These are phyloP conservation scores for Talaromyces sp. DNA, from an alignment of 2,329 filamentous ascomycete species.

Conservation along the genomic window DNA sequence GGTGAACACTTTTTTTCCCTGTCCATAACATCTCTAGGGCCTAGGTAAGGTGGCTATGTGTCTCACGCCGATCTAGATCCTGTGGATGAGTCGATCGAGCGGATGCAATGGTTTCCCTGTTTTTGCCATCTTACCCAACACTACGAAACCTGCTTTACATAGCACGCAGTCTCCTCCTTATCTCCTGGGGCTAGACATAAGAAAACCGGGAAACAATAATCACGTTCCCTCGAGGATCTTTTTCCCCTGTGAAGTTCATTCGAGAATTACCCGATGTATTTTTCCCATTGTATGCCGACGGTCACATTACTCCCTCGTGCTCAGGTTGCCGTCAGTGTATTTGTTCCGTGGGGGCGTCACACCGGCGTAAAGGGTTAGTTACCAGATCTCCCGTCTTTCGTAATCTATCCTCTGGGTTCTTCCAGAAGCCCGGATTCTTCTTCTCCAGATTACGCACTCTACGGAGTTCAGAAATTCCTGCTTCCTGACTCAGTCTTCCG, in stretches of 20 bases:
- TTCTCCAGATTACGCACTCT: neutral
- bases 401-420: neutral
- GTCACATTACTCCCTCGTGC: neutral
- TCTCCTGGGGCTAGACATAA: neutral
- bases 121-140: neutral
- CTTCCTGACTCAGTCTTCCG: neutral
- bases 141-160: neutral
- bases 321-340: neutral
- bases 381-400: no score
- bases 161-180: neutral
- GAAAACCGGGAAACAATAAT: neutral
- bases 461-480: neutral
- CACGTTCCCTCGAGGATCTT: neutral
- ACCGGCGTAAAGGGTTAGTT: neutral
- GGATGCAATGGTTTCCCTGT: neutral
- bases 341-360: neutral
- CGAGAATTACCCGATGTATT: neutral
- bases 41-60: no score
- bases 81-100: neutral
- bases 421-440: neutral
- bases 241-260: neutral
- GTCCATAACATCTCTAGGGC: no score
- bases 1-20: no score
- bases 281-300: neutral
- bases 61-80: no score